Evolutionary conservation across 805 yeast genomes (phyloP), one percentile per base, ranked within the genome.

Genomic region (Yamadazyma sp.): DNA sequence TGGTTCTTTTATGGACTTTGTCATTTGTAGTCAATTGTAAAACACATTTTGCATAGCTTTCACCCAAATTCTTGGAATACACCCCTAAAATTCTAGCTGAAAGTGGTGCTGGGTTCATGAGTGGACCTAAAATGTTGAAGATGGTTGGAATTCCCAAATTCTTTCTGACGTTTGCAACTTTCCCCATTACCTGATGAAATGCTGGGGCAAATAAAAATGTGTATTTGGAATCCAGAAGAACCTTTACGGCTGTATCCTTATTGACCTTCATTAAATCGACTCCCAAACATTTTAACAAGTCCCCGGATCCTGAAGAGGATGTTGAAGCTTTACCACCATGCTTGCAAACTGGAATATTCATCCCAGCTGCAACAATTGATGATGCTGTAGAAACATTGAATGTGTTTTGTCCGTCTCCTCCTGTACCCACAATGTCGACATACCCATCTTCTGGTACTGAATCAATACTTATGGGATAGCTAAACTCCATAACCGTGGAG

Each of bases 281-380:
- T 0, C 96, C 98, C n/a, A 93, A 69, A 17, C 78, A 70, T 18
- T 74, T 67, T 53, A 93, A 74, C 40, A 93, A 66, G 55, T 93
- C 99, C 4, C 96, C 97, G 2, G 97, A 83, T 1, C 99, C 99
- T 2, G 95, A 85, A 2, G 83, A 60, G 0, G 96, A 86, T 0
- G 98, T 88, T 0, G 96, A 80, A 0, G 98, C 98, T 51, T 93
- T 91, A 10, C 98, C 98, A 16, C 99, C 99, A 58, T 93, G 99
- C 43, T 93, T 93, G 54, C 95, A 86, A 12, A 93, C 82, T 15
- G 76, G 74, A 27, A 91, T 58, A 1, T 76, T 76, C 69, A 87
- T 82, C 6, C 98, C 99, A 0, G 98, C 86, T 0, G 88, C 93
- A 2, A 93, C 88, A 31, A 93, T 87, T 1, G 97, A 97, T 1